These are phyloP conservation scores for Hypoxylon rubiginosum DNA, from an alignment of 2,329 filamentous ascomycete species.

Conservation along the genomic window DNA sequence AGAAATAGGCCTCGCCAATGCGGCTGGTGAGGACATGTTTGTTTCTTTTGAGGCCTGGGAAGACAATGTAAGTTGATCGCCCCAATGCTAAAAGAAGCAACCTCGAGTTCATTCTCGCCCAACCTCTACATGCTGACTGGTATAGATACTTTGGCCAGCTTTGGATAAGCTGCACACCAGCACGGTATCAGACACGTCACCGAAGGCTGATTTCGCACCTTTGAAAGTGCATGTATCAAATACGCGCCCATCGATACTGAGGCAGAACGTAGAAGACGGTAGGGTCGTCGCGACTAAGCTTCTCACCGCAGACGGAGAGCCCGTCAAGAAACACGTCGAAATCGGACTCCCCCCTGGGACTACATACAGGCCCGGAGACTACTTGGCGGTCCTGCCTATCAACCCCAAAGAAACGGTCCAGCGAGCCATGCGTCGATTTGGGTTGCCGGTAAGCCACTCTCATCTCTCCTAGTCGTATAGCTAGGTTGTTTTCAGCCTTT, in stretches of 20 bases:
- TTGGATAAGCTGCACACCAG: conserved; percentile 12
- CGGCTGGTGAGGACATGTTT: conserved; percentile 74
- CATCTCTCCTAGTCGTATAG: conserved; percentile 60
- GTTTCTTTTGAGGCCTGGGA: conserved; percentile 77
- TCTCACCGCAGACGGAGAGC: conserved; percentile 59
- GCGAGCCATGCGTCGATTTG: conserved; percentile 67
- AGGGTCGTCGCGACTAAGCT: conserved; percentile 59
- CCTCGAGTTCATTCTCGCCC: background rate
- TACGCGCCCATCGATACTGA: conserved; percentile 59
- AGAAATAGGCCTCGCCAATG: conserved; percentile 62
- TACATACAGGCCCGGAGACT: conserved; percentile 72
- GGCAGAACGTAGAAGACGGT: conserved; percentile 61
- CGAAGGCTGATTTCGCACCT: background rate
- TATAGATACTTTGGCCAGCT: conserved; percentile 32
- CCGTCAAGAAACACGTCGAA: conserved; percentile 63
- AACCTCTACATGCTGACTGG: background rate
- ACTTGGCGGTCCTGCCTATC: conserved; percentile 70
- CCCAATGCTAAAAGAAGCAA: background rate
- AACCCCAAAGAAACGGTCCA: conserved; percentile 68
- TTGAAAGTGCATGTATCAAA: conserved; percentile 48
- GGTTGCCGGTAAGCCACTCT: conserved; percentile 56
- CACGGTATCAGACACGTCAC: background rate
- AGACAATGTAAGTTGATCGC: conserved; percentile 59
- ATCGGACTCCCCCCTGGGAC: conserved; percentile 67
- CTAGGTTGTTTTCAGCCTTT: conserved; percentile 62